Evolutionary conservation across 2,329 filamentous ascomycete species (phyloP), one percentile per base, ranked within the genome.

Genomic region (Setomelanomma holmii): DNA sequence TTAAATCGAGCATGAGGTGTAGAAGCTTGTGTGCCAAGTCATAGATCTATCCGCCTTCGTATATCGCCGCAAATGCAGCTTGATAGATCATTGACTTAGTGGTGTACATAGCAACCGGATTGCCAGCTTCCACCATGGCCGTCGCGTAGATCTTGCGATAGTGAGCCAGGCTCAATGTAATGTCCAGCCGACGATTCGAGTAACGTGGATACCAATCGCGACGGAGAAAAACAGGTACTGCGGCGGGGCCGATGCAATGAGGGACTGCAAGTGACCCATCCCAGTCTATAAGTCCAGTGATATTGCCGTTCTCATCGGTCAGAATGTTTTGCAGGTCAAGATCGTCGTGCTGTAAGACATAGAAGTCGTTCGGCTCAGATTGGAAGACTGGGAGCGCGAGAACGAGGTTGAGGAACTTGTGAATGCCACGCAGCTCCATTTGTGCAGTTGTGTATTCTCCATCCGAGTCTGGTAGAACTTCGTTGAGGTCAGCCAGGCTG

Each of bases 251-350:
- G 14, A 52, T 43, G 24, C 42, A 46, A 23, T 43, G 49, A 36
- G 49, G 49, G 3, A 46, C 38, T 3, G 38, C 33, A 14, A 19
- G 21, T 4, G 24, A 30, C 19, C 36, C 36, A 11, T 47, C 49
- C 49, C 49, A 52, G 21, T 52, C 49, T 16, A 66, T 39, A 19
- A 66, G 49, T 3, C 53, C 60, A 14, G 49, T 55, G n/a, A 60
- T 45, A n/a, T 55, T 24, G n/a, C 54, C 51, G 3, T 27, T 16
- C 6, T 41, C 40, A 36, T 58, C 50, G 16, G 47, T 39, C 5
- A 58, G 24, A 36, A 64, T 58, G 43, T 64, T 64, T 16, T 61
- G 53, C 3, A 51, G 40, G 21, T 56, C 35, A 17, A 64, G 49
- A 40, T 64, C 61, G 7, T 46, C 24, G 33, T 61, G 59, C 1